phyloP scores from a whole-genome alignment of 306 rosid genomes.

The Alnus rubra region DNA sequence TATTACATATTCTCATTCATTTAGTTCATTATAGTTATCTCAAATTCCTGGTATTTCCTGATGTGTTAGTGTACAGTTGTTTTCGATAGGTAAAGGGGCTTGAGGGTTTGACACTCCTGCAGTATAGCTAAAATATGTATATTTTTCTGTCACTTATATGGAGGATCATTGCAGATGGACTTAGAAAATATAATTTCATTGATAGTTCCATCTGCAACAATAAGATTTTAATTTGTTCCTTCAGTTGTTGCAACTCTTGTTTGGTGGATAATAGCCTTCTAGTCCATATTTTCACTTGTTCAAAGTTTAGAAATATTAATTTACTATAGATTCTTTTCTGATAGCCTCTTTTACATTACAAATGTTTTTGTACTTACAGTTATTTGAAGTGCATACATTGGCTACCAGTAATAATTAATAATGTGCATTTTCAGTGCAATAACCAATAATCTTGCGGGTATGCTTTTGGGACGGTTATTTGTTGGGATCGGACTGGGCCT shows the following conservation, averaged over 20 bases:
- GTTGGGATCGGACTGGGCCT: constrained; percentile 97
- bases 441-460: constrained; percentile 80
- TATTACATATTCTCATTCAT: neutral
- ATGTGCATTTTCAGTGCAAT: constrained; percentile 69
- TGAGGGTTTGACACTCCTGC: neutral
- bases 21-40: neutral
- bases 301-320: neutral
- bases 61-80: neutral
- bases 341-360: neutral
- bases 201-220: constrained; percentile 7
- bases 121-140: neutral
- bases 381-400: neutral
- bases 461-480: constrained; percentile 91
- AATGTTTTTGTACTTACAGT: neutral
- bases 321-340: neutral
- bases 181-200: constrained; percentile 2
- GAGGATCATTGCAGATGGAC: constrained; percentile 4
- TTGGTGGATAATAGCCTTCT: neutral
- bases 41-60: neutral
- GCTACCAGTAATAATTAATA: neutral
- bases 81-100: neutral
- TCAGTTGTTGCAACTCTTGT: constrained; percentile 6
- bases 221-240: constrained; percentile 10
- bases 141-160: neutral
- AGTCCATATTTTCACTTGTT: neutral